These are phyloP conservation scores for Yamadazyma buinensis DNA, from an alignment of 1,139 yeast species.

Conservation along the genomic window DNA sequence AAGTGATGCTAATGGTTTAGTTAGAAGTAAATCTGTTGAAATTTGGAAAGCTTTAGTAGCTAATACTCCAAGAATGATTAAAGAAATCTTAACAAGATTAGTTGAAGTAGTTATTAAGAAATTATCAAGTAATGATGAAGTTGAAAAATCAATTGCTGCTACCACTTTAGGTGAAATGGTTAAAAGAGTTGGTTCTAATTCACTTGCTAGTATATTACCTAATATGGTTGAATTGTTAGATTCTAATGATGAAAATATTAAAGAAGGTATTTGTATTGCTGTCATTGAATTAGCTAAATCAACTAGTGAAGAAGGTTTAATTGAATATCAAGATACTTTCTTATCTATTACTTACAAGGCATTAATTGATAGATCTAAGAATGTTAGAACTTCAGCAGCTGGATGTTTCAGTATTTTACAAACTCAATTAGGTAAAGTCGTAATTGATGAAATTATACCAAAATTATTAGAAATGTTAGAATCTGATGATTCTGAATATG, in stretches of 20 bases:
- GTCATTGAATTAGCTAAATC: slow-evolving; percentile 80
- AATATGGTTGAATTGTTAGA: slow-evolving; percentile 68
- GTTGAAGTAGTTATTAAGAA: slow-evolving; percentile 77
- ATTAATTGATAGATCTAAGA: slow-evolving; percentile 66
- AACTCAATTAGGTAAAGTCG: slow-evolving; percentile 75
- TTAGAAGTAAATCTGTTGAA: slow-evolving; percentile 87
- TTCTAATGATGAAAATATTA: slow-evolving; percentile 67
- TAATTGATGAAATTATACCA: slow-evolving; percentile 87
- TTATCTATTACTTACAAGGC: slow-evolving; percentile 76
- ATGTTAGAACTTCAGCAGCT: slow-evolving; percentile 89
- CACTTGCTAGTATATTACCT: slow-evolving; percentile 80
- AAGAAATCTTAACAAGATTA: slow-evolving; percentile 84
- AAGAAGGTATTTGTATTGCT: slow-evolving; percentile 96
- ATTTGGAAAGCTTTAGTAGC: slow-evolving; percentile 97
- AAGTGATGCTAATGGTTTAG: slow-evolving; percentile 84
- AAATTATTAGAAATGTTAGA: slow-evolving; percentile 71
- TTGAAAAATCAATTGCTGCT: slow-evolving; percentile 85
- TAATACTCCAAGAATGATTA: slow-evolving; percentile 94
- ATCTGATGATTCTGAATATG: slow-evolving; percentile 53
- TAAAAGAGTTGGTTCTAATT: slow-evolving; percentile 89
- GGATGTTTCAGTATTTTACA: slow-evolving; percentile 85
- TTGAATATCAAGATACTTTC: slow-evolving; percentile 63
- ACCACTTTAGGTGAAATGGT: slow-evolving; percentile 93
- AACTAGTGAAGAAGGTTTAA: slow-evolving; percentile 59
- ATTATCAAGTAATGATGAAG: slow-evolving; percentile 75